Percentiles rank a stretch among this genome's conserved stretches.
Evolutionary conservation across 805 yeast genomes (phyloP).

Genomic region (Candida tallmaniae): DNA sequence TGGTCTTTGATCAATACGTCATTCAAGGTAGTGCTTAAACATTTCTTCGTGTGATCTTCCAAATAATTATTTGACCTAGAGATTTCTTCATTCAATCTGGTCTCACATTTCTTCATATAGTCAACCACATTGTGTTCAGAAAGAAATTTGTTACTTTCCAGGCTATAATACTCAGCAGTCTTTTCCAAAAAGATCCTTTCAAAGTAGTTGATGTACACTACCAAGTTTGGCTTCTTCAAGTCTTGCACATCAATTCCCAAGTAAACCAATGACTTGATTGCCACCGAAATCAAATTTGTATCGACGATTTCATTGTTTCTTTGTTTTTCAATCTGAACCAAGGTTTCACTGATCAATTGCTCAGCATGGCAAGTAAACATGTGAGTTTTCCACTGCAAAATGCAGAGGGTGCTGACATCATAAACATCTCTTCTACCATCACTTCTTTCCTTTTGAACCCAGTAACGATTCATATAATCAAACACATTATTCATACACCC

Average conservation of each 20-base stretch:
- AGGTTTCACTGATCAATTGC: constrained; percentile 61
- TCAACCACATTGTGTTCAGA: constrained; percentile 79
- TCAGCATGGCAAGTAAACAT: constrained; percentile 68
- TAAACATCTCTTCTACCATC: constrained; percentile 87
- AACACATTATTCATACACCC: constrained; percentile 87
- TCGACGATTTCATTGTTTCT: constrained; percentile 75
- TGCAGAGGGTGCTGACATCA: constrained; percentile 85
- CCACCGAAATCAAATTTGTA: constrained; percentile 59
- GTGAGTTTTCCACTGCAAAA: constrained; percentile 81
- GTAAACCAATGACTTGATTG: constrained; percentile 81
- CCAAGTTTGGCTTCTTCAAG: constrained; percentile 75
- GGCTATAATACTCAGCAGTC: constrained; percentile 61
- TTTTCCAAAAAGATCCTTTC: constrained; percentile 72
- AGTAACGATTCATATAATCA: constrained; percentile 92
- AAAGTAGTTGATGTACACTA: constrained; percentile 75
- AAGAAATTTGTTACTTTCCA: constrained; percentile 65
- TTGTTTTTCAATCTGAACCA: constrained; percentile 71
- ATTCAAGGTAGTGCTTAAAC: constrained; percentile 72
- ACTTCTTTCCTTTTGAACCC: constrained; percentile 95
- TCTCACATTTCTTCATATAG: constrained; percentile 82
- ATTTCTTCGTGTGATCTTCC: constrained; percentile 80
- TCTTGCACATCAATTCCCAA: constrained; percentile 91
- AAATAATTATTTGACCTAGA: constrained; percentile 71
- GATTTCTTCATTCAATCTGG: constrained; percentile 78
- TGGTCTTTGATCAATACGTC: constrained; percentile 74